A percentile compares a stretch with the other conserved stretches of the same genome.
Evolutionary conservation across 257 asterid species (phyloP).

Genomic region (Salvia hispanica): DNA sequence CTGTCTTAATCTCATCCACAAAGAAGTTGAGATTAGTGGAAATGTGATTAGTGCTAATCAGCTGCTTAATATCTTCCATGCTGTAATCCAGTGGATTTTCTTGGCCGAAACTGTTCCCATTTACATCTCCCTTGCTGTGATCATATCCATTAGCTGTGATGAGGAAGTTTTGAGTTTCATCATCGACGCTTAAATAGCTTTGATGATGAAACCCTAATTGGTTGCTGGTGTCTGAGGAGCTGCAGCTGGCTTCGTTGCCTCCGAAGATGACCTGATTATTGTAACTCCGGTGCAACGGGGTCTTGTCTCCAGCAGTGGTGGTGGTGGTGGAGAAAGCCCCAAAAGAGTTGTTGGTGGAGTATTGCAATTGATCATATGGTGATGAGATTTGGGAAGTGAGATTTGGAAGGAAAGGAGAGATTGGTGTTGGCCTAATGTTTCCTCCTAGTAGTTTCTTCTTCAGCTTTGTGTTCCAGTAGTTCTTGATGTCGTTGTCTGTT

Average conservation of each 20-base stretch:
- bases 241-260: slow-evolving; percentile 45
- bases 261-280: slow-evolving; percentile 33
- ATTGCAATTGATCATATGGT: slow-evolving; percentile 16
- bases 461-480: slow-evolving; percentile 94
- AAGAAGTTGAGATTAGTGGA: slow-evolving; percentile 40
- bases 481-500: slow-evolving; percentile 88
- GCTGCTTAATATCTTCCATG: slow-evolving; percentile 76
- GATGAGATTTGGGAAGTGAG: slow-evolving; percentile 21
- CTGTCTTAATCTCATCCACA: slow-evolving; percentile 61
- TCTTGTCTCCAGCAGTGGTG: background rate
- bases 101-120: slow-evolving; percentile 17
- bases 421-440: slow-evolving; percentile 18
- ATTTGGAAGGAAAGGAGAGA: slow-evolving; percentile 22
- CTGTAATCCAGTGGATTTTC: slow-evolving; percentile 58
- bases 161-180: slow-evolving; percentile 35
- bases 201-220: slow-evolving; percentile 32
- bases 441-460: slow-evolving; percentile 54
- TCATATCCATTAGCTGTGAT: too few relatives aligned
- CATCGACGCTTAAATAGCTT: slow-evolving; percentile 35
- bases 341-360: background rate
- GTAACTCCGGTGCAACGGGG: slow-evolving; percentile 3
- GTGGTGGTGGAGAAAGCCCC: background rate
- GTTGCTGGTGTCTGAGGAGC: slow-evolving; percentile 44
- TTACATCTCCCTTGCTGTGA: slow-evolving; percentile 4
- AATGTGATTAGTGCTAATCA: slow-evolving; percentile 54